Evolutionary conservation across 2,329 filamentous ascomycete species (phyloP), one percentile per base, ranked within the genome.

Genomic region (Erysiphe neolycopersici): DNA sequence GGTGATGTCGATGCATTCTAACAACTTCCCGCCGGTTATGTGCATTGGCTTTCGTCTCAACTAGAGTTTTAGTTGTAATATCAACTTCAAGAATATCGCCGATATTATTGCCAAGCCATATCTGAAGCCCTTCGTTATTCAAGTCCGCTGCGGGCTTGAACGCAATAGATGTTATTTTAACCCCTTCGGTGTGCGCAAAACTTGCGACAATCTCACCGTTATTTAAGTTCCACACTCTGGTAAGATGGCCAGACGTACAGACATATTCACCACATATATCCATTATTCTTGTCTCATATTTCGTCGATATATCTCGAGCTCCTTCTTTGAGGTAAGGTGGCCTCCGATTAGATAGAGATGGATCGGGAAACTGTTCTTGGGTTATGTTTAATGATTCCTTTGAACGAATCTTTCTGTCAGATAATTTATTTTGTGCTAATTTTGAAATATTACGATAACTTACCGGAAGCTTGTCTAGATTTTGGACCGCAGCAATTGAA

Each of bases 41-140:
- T 2, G 80, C 79, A 42, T 67, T 73, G 2, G 69, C 62, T 52
- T 79, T 81, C 16, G 69, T 78, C 26, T 69, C 65, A 13, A 81
- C 65, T 39, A 93, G 66, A 32, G 68, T 72, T 54, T 85, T 76
- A 0, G 74, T 76, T 2, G 66, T 63, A 44, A 95, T 71, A 56
- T 98, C 85, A 38, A 92, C 69, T 60, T 98, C 89, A 56, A 85
- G 73, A 35, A 98, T 65, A 49, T 98, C 89, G 41, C 89, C 89
- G 6, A 73, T 66, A 51, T 79, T 92, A 38, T 79, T 94, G 8
- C 89, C 89, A 30, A 95, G 71, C 89, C 89, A 98, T 19, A 98
- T 52, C 13, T 75, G 69, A 44, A 70, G 69, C 5, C 84, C 87
- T 59, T 95, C 87, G 40, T 85, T 74, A 46, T 82, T 72, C 1